These are phyloP conservation scores for Pyrenopolyporus hunteri DNA, from an alignment of 495 filamentous ascomycete species.

Conservation along the genomic window DNA sequence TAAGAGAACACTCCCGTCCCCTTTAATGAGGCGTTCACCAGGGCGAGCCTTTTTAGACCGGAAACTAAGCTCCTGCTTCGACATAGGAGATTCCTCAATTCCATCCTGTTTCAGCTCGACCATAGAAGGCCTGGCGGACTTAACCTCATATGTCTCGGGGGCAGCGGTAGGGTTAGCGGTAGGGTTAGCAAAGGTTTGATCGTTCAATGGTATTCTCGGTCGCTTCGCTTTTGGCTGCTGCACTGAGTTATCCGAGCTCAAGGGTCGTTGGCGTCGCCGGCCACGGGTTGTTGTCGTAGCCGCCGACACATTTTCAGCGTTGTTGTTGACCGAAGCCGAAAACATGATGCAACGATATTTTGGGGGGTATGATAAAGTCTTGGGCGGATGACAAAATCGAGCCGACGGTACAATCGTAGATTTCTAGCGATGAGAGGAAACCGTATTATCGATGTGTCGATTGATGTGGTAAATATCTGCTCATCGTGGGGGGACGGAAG, in stretches of 20 bases:
- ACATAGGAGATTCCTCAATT: conserved; percentile 48
- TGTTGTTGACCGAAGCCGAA: conserved; percentile 57
- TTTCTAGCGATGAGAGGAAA: conserved; percentile 16
- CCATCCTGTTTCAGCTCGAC: conserved; percentile 52
- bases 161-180: conserved; percentile 53
- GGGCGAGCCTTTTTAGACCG: conserved; percentile 64
- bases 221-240: conserved; percentile 74
- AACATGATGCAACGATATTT: conserved; percentile 61
- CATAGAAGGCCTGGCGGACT: conserved; percentile 50
- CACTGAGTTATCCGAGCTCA: conserved; percentile 66
- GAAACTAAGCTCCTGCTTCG: conserved; percentile 62
- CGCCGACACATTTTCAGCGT: conserved; percentile 44
- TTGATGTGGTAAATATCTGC: conserved; percentile 22
- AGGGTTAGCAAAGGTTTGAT: conserved; percentile 57
- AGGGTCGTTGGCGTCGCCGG: conserved; percentile 70
- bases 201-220: conserved; percentile 56
- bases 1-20: conserved; percentile 67
- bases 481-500: conserved; percentile 37
- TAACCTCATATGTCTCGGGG: conserved; percentile 56
- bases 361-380: conserved; percentile 19
- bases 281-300: conserved; percentile 62
- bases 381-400: conserved; percentile 11
- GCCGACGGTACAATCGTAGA: conserved; percentile 25
- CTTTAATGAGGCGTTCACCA: conserved; percentile 60
- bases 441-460: conserved; percentile 37